phyloP scores from a whole-genome alignment of 768 basidiomycete species.

The Rhodosporidiobolus odoratus region DNA sequence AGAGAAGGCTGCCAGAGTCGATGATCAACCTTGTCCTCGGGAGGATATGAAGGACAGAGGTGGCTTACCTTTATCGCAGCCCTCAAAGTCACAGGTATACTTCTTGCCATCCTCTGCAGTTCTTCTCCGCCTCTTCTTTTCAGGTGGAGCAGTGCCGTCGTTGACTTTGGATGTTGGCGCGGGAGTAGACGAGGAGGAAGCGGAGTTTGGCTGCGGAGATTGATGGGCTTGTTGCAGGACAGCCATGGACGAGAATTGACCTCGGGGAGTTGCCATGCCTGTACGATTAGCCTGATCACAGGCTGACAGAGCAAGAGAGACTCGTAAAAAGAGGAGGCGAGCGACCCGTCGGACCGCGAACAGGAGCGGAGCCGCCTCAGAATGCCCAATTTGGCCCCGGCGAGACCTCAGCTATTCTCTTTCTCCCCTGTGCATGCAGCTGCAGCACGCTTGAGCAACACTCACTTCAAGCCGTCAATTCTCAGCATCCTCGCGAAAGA shows the following conservation, averaged over 20 bases:
- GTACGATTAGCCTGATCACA: no score
- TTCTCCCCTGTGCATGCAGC: no score
- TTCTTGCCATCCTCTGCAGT: slow-evolving; percentile 28
- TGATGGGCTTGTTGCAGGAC: slow-evolving; percentile 6
- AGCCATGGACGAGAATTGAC: slow-evolving; percentile 25
- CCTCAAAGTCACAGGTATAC: slow-evolving; percentile 26
- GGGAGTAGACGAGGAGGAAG: background rate
- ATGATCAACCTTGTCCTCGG: background rate
- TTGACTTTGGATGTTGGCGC: background rate
- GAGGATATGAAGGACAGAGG: background rate
- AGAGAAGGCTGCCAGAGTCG: slow-evolving; percentile 30
- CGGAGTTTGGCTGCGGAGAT: background rate
- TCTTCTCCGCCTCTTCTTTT: slow-evolving; percentile 24
- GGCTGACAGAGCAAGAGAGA: background rate
- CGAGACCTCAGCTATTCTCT: no score
- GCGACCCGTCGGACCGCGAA: no score
- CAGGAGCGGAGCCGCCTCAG: no score
- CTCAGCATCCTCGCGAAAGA: no score
- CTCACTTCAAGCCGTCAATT: no score
- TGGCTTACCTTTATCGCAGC: slow-evolving; percentile 29
- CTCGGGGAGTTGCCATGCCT: background rate
- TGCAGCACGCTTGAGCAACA: no score
- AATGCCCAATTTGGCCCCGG: no score
- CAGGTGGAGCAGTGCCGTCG: background rate
- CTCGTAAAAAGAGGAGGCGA: background rate